phyloP scores from a whole-genome alignment of 441 rosid species.

The Codiaeum variegatum region DNA sequence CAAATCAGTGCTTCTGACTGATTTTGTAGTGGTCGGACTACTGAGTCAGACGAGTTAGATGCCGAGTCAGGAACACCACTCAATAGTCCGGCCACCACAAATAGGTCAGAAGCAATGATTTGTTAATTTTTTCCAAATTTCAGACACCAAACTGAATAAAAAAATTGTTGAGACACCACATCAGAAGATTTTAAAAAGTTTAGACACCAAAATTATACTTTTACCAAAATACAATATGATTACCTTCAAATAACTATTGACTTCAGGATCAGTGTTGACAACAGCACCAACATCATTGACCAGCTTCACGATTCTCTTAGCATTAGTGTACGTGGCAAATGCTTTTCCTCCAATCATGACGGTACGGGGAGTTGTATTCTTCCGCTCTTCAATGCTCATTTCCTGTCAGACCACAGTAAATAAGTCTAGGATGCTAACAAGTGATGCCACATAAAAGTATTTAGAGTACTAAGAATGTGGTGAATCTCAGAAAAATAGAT shows the following conservation, averaged over 20 bases:
- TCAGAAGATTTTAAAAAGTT: too few species aligned
- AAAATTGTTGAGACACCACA: too few species aligned
- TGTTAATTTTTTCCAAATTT: too few species aligned
- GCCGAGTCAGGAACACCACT: too few species aligned
- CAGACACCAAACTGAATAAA: too few species aligned
- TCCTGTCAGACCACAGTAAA: slow-evolving; percentile 51
- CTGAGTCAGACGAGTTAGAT: too few species aligned
- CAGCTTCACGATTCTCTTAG: slow-evolving; percentile 91
- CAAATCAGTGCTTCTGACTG: too few species aligned
- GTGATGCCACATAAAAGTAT: slow-evolving; percentile 3
- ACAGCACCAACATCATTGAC: slow-evolving; percentile 92
- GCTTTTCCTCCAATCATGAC: slow-evolving; percentile 98
- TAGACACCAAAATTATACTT: too few species aligned
- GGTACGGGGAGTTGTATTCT: slow-evolving; percentile 79
- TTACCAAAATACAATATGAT: slow-evolving; percentile 3
- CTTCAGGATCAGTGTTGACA: slow-evolving; percentile 90
- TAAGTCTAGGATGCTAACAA: slow-evolving; percentile 6
- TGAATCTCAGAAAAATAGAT: neutral
- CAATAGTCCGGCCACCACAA: too few species aligned
- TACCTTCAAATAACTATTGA: slow-evolving; percentile 87
- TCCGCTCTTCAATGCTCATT: slow-evolving; percentile 81
- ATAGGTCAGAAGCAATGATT: too few species aligned
- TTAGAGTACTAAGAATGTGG: neutral
- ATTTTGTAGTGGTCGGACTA: too few species aligned
- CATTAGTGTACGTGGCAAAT: slow-evolving; percentile 96